Conservation (phyloP, 352 stramenopile species). For the Globisporangium iwayamae region DNA sequence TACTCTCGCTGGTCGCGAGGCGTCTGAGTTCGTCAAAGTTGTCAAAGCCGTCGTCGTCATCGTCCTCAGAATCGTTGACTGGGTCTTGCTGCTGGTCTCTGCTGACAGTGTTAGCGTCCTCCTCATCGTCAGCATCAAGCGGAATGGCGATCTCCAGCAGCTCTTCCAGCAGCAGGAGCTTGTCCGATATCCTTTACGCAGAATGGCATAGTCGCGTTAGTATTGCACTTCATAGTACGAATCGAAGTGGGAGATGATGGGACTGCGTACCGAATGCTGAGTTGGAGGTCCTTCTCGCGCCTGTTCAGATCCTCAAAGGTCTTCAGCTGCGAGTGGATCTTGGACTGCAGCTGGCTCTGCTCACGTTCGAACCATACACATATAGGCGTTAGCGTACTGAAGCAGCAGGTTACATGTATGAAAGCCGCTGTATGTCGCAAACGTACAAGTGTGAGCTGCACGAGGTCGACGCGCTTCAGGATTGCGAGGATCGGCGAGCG, state of each 20-base stretch:
- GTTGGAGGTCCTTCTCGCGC: constrained; percentile 42
- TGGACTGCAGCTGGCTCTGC: constrained; percentile 45
- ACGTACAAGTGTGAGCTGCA: constrained; percentile 58
- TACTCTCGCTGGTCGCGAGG: constrained; percentile 23
- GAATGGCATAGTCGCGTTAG: not conserved
- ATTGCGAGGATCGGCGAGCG: constrained; percentile 65
- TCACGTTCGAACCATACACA: not conserved
- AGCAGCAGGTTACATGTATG: not conserved
- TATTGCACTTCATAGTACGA: not conserved
- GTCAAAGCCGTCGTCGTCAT: constrained; percentile 62
- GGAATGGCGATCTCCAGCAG: constrained; percentile 62
- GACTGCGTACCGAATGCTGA: constrained; percentile 45
- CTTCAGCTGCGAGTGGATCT: constrained; percentile 49
- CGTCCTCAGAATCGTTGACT: constrained; percentile 16
- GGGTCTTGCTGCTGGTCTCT: not conserved
- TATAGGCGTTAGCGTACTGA: not conserved
- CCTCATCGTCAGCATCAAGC: constrained; percentile 26
- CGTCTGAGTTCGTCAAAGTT: constrained; percentile 65
- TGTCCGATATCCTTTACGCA: constrained; percentile 51
- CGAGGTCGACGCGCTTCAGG: constrained; percentile 75
- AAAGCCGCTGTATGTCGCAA: not conserved
- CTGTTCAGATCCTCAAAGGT: constrained; percentile 41
- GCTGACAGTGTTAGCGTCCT: not conserved
- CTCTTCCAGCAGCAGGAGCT: constrained; percentile 70
- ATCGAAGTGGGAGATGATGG: too few relatives aligned